Percentiles rank a stretch among this genome's conserved stretches.
phyloP scores from a whole-genome alignment of 192 early-diverging fungal species.

The Geranomyces variabilis region DNA sequence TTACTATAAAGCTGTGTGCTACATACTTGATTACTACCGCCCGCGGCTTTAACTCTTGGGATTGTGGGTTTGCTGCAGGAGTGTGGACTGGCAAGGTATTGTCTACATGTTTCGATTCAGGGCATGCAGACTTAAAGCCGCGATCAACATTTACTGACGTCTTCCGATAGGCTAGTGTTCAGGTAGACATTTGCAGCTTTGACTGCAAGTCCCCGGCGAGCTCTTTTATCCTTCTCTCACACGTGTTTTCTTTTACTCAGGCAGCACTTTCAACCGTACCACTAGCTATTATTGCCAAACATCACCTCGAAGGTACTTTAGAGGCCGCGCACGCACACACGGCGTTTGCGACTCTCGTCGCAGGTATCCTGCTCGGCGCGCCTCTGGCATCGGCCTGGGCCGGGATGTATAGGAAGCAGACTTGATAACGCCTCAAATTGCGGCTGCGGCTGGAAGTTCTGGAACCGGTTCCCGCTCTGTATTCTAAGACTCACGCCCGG shows the following conservation, averaged over 20 bases:
- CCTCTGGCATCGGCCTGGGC: background rate
- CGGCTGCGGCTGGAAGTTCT: too few relatives aligned
- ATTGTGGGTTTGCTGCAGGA: background rate
- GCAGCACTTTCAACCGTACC: conserved; percentile 2
- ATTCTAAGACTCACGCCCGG: too few relatives aligned
- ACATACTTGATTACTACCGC: background rate
- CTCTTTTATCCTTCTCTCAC: too few relatives aligned
- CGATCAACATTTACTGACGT: too few relatives aligned
- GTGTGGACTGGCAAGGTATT: conserved; percentile 27
- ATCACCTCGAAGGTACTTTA: background rate
- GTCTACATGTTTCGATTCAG: too few relatives aligned
- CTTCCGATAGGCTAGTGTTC: too few relatives aligned
- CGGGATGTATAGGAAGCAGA: background rate
- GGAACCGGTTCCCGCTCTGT: too few relatives aligned
- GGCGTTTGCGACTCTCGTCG: background rate
- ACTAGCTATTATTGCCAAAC: background rate
- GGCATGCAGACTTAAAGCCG: too few relatives aligned
- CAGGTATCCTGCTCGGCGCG: background rate
- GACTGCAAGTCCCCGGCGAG: too few relatives aligned
- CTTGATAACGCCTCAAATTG: too few relatives aligned
- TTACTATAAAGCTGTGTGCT: conserved; percentile 13
- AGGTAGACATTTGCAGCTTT: too few relatives aligned
- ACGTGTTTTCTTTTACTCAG: conserved; percentile 15
- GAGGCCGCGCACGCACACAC: background rate
- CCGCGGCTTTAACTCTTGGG: background rate